Base-by-base conservation (phyloP, 2,329 filamentous ascomycete species). In the Emericellopsis cladophorae region DNA sequence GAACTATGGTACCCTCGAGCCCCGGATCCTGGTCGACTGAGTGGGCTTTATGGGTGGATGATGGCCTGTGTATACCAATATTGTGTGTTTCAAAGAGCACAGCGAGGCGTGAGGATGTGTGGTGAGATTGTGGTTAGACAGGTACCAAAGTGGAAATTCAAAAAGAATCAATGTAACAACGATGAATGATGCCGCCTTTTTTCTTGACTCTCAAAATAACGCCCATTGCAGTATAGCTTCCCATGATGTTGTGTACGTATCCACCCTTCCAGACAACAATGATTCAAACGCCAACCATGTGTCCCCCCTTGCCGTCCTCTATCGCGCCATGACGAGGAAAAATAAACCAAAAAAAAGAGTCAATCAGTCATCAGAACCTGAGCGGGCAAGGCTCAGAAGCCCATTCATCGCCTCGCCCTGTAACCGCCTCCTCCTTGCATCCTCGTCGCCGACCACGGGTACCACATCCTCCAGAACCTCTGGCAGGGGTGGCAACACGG, bases 11-110 rank as follows among this genome's bases (percentile, higher is more conserved):
- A 74, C 77, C 48, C 59, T 95, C 51, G 86, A 95, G 65, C 69
- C 75, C 48, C 90, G 77, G 60, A 90, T 96, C 44, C 59, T 93
- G 43, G 76, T 95, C 31, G 88, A 95, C 61, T 94, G 53, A 24
- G 18, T 7, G 9, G 23, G 21, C 5, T 22, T 23, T 46, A 16
- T 34, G 35, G 22, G 36, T 41, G 23, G 18, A 5, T 21, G 18
- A 5, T 21, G 18, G 18, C 18, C 18, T 21, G 18, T 21, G 18
- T 21, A 21, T 21, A 21, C 18, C 18, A 21, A 21, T 5, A 21
- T 21, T 21, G 5, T 21, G 18, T 21, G 18, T 21, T 21, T 21
- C 18, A 21, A 21, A 21, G 18, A 5, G 18, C 4, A 21, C 18
- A 21, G 18, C 18, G 18, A 21, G 18, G 18, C 18, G 18, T 21